Evolutionary conservation across 495 filamentous ascomycete species (phyloP).

Genomic region (Cetradonia linearis): DNA sequence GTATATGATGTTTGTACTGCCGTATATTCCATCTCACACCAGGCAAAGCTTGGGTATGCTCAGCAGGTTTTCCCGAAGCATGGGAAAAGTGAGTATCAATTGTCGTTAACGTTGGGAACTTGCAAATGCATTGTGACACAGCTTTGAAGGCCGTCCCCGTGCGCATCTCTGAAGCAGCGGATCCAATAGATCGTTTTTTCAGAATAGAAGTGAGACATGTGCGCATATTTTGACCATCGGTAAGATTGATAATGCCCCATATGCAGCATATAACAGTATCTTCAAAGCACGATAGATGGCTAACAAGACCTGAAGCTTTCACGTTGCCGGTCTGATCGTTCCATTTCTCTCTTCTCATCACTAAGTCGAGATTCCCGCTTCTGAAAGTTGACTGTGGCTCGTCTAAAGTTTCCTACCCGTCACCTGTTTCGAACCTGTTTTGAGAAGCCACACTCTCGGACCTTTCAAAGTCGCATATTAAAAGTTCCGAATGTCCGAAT

Average conservation of each 20-base stretch:
- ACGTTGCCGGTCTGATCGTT: background rate
- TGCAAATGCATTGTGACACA: conserved; percentile 12
- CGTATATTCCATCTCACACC: too few species aligned
- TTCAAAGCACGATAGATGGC: background rate
- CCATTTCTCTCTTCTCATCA: background rate
- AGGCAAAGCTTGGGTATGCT: conserved; percentile 19
- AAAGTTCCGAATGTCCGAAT: conserved; percentile 3
- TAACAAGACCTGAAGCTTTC: background rate
- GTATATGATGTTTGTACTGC: too few species aligned
- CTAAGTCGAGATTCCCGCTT: background rate
- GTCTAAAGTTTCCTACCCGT: background rate
- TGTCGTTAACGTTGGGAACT: background rate
- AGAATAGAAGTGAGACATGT: background rate
- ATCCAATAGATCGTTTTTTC: background rate
- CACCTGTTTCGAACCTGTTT: background rate
- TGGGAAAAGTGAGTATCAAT: conserved; percentile 18
- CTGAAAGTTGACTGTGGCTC: background rate
- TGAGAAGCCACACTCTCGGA: conserved; percentile 8
- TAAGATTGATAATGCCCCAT: background rate
- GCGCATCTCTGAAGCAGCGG: conserved; percentile 14
- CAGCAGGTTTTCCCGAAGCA: conserved; percentile 22
- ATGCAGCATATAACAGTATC: background rate
- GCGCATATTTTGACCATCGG: conserved; percentile 1
- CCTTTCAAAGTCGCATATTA: conserved; percentile 5
- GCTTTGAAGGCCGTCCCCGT: conserved; percentile 19